Base-by-base conservation (phyloP, 1,284 basidiomycete species). In the Cystobasidiaceae sp. region DNA sequence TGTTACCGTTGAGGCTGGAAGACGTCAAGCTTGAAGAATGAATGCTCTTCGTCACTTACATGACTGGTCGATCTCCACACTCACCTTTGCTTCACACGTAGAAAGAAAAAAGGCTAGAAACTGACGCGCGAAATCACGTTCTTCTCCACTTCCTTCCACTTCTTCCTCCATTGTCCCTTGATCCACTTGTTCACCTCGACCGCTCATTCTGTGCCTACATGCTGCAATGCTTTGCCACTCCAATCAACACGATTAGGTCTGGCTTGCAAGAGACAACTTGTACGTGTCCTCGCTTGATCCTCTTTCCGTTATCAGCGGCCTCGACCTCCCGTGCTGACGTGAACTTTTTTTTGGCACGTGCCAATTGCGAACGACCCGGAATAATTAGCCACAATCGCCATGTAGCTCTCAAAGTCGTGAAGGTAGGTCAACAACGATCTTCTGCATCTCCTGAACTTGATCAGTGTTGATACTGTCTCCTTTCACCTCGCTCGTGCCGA, bases 401-500 rank as follows among this genome's bases (percentile, higher is more conserved):
- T 79, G 96, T 98, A 71, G 94, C 94, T 8, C 86, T 98, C 77
- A 98, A 98, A 78, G 91, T 98, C 72, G 96, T 98, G 77, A 98
- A 98, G 52, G 61, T 64, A 11, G n/a, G 61, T 4, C 9, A 1
- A 9, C 9, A 4, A 2, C 3, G 19, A 37, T 15, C 2, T 23
- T 8, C 4, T 8, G n/a, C n/a, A n/a, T n/a, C n/a, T n/a, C n/a
- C n/a, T n/a, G n/a, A n/a, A n/a, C n/a, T n/a, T n/a, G n/a, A n/a
- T n/a, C n/a, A n/a, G n/a, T n/a, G n/a, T n/a, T n/a, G n/a, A n/a
- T n/a, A n/a, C n/a, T n/a, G n/a, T n/a, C n/a, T n/a, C n/a, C n/a
- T n/a, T 52, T 34, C 32, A 8, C 37, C 32, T 32, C 21, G 46
- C 44, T n/a, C 21, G 23, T 23, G 11, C 11, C 13, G 13, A 46